Percentiles rank a stretch among this genome's conserved stretches.
Conservation (phyloP, 352 stramenopile species). For the Globisporangium yorkense region DNA sequence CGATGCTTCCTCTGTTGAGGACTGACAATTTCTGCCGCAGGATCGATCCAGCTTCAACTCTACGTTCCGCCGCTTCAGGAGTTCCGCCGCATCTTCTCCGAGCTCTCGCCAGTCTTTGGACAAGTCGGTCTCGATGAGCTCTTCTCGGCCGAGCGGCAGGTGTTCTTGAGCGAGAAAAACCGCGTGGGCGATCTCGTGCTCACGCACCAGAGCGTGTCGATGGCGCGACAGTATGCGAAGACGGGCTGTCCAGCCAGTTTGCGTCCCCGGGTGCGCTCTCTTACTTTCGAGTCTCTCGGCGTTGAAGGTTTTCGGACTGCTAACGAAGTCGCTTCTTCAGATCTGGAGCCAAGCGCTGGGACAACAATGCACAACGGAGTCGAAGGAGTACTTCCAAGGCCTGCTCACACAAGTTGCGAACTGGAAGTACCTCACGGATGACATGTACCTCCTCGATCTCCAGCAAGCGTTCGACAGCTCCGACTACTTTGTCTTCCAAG, state of each 20-base stretch:
- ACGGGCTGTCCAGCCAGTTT: slow-evolving; percentile 59
- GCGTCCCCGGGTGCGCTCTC: slow-evolving; percentile 31
- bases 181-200: slow-evolving; percentile 62
- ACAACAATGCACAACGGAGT: slow-evolving; percentile 23
- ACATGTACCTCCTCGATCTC: slow-evolving; percentile 80
- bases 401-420: slow-evolving; percentile 28
- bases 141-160: slow-evolving; percentile 42
- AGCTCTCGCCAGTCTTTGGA: slow-evolving; percentile 39
- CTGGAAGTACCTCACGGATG: slow-evolving; percentile 57
- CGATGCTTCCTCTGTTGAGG: neutral
- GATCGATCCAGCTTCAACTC: slow-evolving; percentile 59
- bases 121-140: slow-evolving; percentile 69
- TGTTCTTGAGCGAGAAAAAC: slow-evolving; percentile 57
- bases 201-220: slow-evolving; percentile 53
- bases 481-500: slow-evolving; percentile 83
- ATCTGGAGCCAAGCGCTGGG: slow-evolving; percentile 60
- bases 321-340: neutral
- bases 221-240: slow-evolving; percentile 74
- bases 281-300: neutral
- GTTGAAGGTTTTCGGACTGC: neutral
- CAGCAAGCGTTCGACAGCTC: slow-evolving; percentile 69
- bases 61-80: slow-evolving; percentile 32
- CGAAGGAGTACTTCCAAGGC: slow-evolving; percentile 39
- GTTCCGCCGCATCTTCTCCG: slow-evolving; percentile 37
- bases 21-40: slow-evolving; percentile 8